These are phyloP conservation scores for Trichoderma semiorbis DNA, from an alignment of 2,329 filamentous ascomycete species.

Conservation along the genomic window DNA sequence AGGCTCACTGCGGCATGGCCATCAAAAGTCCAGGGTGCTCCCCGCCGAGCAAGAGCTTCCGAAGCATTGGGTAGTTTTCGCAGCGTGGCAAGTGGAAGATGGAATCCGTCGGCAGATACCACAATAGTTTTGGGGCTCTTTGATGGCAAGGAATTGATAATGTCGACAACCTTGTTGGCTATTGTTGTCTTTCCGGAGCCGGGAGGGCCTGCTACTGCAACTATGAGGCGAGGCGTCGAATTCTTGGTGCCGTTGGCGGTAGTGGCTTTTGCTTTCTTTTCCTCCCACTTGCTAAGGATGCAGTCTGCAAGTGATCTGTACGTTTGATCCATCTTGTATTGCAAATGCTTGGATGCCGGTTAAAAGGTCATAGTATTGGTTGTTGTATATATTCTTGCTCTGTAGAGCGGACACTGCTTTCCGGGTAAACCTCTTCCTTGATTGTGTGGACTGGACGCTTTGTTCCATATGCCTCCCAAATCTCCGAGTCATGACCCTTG, in stretches of 20 bases:
- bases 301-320: slow-evolving; percentile 26
- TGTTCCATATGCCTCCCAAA: background rate
- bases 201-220: slow-evolving; percentile 24
- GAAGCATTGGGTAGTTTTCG: slow-evolving; percentile 29
- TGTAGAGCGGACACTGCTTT: background rate
- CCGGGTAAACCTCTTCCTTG: background rate
- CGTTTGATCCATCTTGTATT: slow-evolving; percentile 25
- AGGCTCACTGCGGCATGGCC: slow-evolving; percentile 24
- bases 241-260: slow-evolving; percentile 6
- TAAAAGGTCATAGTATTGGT: background rate
- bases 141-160: slow-evolving; percentile 16
- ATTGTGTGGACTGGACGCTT: background rate
- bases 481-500: background rate
- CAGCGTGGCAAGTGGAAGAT: slow-evolving; percentile 27
- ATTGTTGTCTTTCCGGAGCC: slow-evolving; percentile 25
- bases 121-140: slow-evolving; percentile 23
- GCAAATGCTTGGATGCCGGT: background rate
- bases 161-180: slow-evolving; percentile 20
- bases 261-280: slow-evolving; percentile 7
- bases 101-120: slow-evolving; percentile 31
- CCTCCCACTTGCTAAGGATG: slow-evolving; percentile 23
- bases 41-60: slow-evolving; percentile 31
- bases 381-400: background rate
- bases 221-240: slow-evolving; percentile 17
- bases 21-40: slow-evolving; percentile 35